Conservation (phyloP, 306 rosid genomes). For the Cicer arietinum region DNA sequence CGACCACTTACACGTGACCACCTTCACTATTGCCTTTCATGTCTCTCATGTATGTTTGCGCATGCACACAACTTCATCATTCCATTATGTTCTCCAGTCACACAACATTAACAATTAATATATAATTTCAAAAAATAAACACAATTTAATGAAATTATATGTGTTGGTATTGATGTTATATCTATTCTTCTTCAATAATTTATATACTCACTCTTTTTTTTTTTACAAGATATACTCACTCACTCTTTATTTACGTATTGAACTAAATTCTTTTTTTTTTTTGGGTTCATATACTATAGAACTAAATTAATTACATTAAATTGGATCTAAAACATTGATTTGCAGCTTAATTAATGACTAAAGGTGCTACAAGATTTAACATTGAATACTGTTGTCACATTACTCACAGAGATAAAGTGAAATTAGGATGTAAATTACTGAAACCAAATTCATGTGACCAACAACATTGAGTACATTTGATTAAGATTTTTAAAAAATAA, state of each 20-base stretch:
- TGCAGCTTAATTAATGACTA: constrained; percentile 6
- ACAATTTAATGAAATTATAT: too few relatives aligned
- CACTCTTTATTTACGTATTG: neutral
- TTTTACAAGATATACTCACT: neutral
- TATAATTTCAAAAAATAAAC: too few relatives aligned
- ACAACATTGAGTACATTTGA: neutral
- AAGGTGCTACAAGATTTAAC: constrained; percentile 16
- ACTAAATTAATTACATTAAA: neutral
- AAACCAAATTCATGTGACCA: constrained; percentile 49
- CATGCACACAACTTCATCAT: constrained; percentile 6
- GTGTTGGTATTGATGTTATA: too few relatives aligned
- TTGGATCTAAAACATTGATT: neutral
- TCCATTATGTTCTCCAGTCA: too few relatives aligned
- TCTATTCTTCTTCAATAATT: neutral
- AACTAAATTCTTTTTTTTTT: too few relatives aligned
- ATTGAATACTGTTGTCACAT: constrained; percentile 53
- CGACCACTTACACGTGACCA: constrained; percentile 69
- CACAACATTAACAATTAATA: too few relatives aligned
- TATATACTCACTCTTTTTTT: neutral
- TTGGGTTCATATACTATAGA: neutral
- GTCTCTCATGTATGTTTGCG: constrained; percentile 46
- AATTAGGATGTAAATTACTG: constrained; percentile 22
- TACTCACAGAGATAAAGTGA: constrained; percentile 47
- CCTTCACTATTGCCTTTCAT: constrained; percentile 60
- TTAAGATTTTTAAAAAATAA: too few relatives aligned